phyloP scores from a whole-genome alignment of 805 yeast species.

The Metschnikowia proteae region DNA sequence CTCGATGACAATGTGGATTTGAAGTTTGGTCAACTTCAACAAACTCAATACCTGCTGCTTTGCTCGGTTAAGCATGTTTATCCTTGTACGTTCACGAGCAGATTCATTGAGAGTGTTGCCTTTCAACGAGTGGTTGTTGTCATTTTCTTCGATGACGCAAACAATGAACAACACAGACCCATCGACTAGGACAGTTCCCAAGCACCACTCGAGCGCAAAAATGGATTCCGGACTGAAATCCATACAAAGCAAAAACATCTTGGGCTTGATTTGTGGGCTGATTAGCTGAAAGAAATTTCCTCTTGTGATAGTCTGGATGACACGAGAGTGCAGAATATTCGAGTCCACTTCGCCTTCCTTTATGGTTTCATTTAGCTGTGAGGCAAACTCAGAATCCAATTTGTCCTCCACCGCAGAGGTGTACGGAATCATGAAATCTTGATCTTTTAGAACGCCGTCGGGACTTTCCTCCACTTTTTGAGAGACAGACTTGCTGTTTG shows the following conservation, averaged over 20 bases:
- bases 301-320: constrained; percentile 65
- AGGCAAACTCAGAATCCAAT: constrained; percentile 58
- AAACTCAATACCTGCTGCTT: constrained; percentile 45
- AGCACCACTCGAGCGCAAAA: constrained; percentile 82
- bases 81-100: constrained; percentile 33
- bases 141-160: constrained; percentile 46
- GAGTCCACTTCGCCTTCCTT: constrained; percentile 54
- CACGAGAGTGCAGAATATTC: constrained; percentile 50
- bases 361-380: constrained; percentile 48
- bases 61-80: constrained; percentile 40
- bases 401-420: constrained; percentile 66
- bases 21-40: constrained; percentile 62
- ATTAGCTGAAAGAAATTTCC: constrained; percentile 59
- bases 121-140: constrained; percentile 39
- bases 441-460: constrained; percentile 10
- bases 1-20: constrained; percentile 69
- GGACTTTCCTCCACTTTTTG: constrained; percentile 11
- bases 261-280: constrained; percentile 43
- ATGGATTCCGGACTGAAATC: constrained; percentile 80
- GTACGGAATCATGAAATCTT: constrained; percentile 53
- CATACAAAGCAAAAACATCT: constrained; percentile 70
- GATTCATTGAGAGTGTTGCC: constrained; percentile 36
- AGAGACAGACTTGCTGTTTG: not conserved
- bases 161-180: constrained; percentile 78
- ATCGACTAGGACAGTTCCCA: constrained; percentile 79